Conservation (phyloP, 2,329 filamentous ascomycete species). For the Alternaria infectoria region DNA sequence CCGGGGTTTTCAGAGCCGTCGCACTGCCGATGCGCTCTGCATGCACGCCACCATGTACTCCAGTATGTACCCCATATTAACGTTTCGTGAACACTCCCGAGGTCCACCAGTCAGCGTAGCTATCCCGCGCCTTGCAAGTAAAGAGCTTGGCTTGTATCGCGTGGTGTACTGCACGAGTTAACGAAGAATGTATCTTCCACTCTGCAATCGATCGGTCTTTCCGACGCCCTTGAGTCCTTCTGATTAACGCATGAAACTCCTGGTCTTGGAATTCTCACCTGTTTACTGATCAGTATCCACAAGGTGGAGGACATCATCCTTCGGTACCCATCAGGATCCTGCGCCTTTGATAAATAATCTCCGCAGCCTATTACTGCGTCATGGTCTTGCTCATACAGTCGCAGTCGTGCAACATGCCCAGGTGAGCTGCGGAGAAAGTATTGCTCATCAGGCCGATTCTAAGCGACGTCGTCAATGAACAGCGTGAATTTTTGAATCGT, state of each 20-base stretch:
- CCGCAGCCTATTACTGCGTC: background rate
- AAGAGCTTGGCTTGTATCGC: background rate
- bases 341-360: background rate
- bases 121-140: background rate
- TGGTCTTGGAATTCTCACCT: background rate
- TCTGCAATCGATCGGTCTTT: background rate
- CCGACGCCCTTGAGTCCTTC: background rate
- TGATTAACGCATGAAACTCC: background rate
- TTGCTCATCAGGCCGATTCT: background rate
- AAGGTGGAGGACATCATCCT: background rate
- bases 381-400: background rate
- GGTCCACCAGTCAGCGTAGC: background rate
- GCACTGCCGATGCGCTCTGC: slow-evolving; percentile 1
- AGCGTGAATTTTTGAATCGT: background rate
- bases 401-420: background rate
- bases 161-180: background rate
- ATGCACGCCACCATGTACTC: slow-evolving; percentile 1
- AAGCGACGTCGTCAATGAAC: background rate
- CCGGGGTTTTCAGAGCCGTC: background rate
- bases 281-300: slow-evolving; percentile 1
- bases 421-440: background rate
- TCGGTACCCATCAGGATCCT: background rate
- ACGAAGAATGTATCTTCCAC: background rate
- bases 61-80: slow-evolving; percentile 1
- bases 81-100: background rate